Conservation (phyloP, 139 green algal genomes). For the Eudorina sp. region DNA sequence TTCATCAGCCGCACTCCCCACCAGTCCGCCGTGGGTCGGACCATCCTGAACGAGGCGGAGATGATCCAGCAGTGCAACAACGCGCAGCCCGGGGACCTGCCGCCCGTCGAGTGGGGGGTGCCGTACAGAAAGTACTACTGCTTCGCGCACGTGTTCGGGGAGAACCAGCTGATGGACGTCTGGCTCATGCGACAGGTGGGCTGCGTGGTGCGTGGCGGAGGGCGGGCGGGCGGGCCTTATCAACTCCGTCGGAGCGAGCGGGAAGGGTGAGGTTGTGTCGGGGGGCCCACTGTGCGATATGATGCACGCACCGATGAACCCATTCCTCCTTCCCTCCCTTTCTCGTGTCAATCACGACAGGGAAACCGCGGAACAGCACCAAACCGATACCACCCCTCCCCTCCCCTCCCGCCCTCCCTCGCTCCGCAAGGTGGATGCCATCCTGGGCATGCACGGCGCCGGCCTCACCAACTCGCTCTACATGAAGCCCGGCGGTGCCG, state of each 20-base stretch:
- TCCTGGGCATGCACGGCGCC: conserved; percentile 44
- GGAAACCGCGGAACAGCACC: too few species aligned
- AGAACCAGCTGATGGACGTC: conserved; percentile 41
- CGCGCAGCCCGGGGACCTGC: not conserved
- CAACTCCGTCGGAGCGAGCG: not conserved
- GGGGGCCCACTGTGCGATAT: too few species aligned
- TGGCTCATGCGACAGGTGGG: conserved; percentile 44
- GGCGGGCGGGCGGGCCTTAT: not conserved
- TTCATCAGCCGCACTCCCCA: conserved; percentile 20
- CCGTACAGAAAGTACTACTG: conserved; percentile 40
- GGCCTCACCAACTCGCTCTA: conserved; percentile 39
- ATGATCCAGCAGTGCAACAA: conserved; percentile 3
- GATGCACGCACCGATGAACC: too few species aligned
- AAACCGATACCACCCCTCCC: too few species aligned
- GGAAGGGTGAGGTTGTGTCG: too few species aligned
- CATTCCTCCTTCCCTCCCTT: too few species aligned
- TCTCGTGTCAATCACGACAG: too few species aligned
- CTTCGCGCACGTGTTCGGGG: conserved; percentile 37
- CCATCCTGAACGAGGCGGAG: conserved; percentile 43
- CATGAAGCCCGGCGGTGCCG: conserved; percentile 35
- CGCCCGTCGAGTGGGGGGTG: conserved; percentile 12
- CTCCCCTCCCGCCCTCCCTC: too few species aligned
- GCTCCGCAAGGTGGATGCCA: conserved; percentile 33
- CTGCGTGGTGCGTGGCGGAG: not conserved
- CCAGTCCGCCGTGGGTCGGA: conserved; percentile 35